A percentile compares a stretch with the other conserved stretches of the same genome.
phyloP scores from a whole-genome alignment of 1,284 basidiomycete species.

The Mycena citricolor region DNA sequence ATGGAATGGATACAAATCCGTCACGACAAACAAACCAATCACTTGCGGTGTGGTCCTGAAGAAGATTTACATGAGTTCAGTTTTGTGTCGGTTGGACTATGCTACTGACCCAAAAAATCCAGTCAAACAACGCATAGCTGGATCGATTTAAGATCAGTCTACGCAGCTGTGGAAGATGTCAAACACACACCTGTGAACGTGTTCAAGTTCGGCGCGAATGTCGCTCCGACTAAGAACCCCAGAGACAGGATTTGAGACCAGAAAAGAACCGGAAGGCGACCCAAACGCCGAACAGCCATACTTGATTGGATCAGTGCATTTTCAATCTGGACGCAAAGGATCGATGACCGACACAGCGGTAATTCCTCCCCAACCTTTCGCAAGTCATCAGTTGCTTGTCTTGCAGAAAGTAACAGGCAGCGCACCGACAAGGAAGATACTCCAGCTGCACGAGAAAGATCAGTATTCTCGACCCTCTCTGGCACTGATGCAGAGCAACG shows the following conservation, averaged over 20 bases:
- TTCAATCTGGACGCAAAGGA: too few species aligned
- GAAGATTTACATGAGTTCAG: slow-evolving; percentile 3
- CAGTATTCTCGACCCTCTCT: slow-evolving; percentile 4
- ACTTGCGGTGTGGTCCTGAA: slow-evolving; percentile 66
- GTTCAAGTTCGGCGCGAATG: slow-evolving; percentile 54
- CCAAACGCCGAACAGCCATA: slow-evolving; percentile 54
- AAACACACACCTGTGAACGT: slow-evolving; percentile 44
- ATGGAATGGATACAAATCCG: slow-evolving; percentile 73
- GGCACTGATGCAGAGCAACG: too few species aligned
- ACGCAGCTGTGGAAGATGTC: neutral
- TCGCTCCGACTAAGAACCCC: slow-evolving; percentile 53
- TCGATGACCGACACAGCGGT: slow-evolving; percentile 43
- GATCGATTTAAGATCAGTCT: slow-evolving; percentile 2
- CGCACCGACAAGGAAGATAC: slow-evolving; percentile 63
- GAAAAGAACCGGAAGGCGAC: slow-evolving; percentile 58
- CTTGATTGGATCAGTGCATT: slow-evolving; percentile 3
- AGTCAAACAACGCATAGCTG: slow-evolving; percentile 69
- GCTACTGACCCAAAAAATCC: slow-evolving; percentile 61
- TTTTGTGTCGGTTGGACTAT: neutral
- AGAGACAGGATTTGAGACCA: slow-evolving; percentile 61
- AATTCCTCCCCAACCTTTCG: slow-evolving; percentile 53
- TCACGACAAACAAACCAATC: slow-evolving; percentile 63
- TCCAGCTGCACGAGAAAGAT: slow-evolving; percentile 47
- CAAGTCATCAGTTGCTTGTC: slow-evolving; percentile 7
- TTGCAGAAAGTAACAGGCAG: neutral